Base-by-base conservation (phyloP, 352 stramenopile species). In the Blastocystis sp. region DNA sequence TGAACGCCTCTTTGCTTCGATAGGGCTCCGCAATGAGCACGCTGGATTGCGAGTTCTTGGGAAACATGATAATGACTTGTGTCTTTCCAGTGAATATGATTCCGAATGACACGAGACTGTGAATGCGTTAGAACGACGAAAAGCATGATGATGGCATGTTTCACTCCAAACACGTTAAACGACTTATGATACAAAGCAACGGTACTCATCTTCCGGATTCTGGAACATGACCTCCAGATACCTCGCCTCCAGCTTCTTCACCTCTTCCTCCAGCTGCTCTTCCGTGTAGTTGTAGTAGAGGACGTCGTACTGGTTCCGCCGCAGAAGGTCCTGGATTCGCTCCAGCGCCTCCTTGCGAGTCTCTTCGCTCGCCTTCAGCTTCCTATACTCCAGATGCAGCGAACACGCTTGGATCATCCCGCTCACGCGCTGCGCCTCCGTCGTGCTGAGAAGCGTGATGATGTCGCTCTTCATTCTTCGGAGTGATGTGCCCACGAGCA, bases 1-100 rank as follows among this genome's bases (percentile, higher is more conserved):
- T 81, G 53, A 81, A 81, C n/a, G 24, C 32, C 32, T 81, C 69
- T 51, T 81, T 64, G 4, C 14, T 63, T 27, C 34, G n/a, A 44
- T 64, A 81, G 14, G 69, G 69, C 46, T 81, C 69, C 38, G 40
- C 69, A 6, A 81, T 81, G 21, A 81, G 48, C 14, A 81, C 69
- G 9, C 14, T 40, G 24, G 40, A 24, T 11, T 9, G 0, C 3
- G 32, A 48, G 53, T 63, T 64, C 6, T 81, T 81, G 18, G 69
- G 48, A 81, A 81, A 81, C 69, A 81, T 81, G 24, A 24, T 40
- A 29, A 24, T 51, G 48, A 63, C 32, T 14, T 29, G n/a, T 7
- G n/a, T n/a, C n/a, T n/a, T n/a, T n/a, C n/a, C n/a, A n/a, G n/a
- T n/a, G n/a, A n/a, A n/a, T n/a, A n/a, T n/a, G n/a, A n/a, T n/a